These are phyloP conservation scores for Lentinula boryana DNA, from an alignment of 768 basidiomycete species.

Conservation along the genomic window DNA sequence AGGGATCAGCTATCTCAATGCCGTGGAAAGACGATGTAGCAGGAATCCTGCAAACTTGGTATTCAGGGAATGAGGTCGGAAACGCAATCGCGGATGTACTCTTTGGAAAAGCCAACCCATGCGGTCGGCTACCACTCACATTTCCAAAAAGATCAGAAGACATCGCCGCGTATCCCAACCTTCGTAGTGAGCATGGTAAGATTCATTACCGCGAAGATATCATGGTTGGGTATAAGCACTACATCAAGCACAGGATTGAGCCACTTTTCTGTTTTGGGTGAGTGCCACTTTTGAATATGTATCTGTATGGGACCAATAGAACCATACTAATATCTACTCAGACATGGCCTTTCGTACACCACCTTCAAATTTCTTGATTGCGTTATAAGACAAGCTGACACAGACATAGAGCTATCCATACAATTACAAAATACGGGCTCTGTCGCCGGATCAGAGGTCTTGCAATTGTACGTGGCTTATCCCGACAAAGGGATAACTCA, in stretches of 20 bases:
- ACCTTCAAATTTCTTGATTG: slow-evolving; percentile 52
- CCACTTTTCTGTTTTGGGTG: slow-evolving; percentile 69
- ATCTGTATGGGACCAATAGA: slow-evolving; percentile 4
- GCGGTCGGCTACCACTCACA: slow-evolving; percentile 53
- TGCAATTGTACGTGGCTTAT: slow-evolving; percentile 58
- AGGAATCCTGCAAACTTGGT: slow-evolving; percentile 59
- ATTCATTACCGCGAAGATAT: slow-evolving; percentile 57
- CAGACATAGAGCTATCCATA: slow-evolving; percentile 30
- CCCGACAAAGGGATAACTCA: slow-evolving; percentile 45
- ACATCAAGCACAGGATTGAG: slow-evolving; percentile 44
- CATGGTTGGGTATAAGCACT: slow-evolving; percentile 68
- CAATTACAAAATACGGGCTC: slow-evolving; percentile 52
- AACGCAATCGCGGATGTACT: slow-evolving; percentile 63
- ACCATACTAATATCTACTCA: slow-evolving; percentile 15
- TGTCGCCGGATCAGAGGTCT: slow-evolving; percentile 51
- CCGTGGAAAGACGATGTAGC: slow-evolving; percentile 58
- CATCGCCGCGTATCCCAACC: slow-evolving; percentile 54
- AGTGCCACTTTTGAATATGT: slow-evolving; percentile 10
- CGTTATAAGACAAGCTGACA: slow-evolving; percentile 22
- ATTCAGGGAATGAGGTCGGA: slow-evolving; percentile 59
- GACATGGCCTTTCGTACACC: slow-evolving; percentile 74
- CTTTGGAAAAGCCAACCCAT: slow-evolving; percentile 56
- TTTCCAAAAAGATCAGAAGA: slow-evolving; percentile 57
- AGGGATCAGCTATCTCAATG: slow-evolving; percentile 71
- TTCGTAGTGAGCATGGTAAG: slow-evolving; percentile 51